Conservation (phyloP, 2,329 filamentous ascomycete species). For the Mollisia scopiformis region DNA sequence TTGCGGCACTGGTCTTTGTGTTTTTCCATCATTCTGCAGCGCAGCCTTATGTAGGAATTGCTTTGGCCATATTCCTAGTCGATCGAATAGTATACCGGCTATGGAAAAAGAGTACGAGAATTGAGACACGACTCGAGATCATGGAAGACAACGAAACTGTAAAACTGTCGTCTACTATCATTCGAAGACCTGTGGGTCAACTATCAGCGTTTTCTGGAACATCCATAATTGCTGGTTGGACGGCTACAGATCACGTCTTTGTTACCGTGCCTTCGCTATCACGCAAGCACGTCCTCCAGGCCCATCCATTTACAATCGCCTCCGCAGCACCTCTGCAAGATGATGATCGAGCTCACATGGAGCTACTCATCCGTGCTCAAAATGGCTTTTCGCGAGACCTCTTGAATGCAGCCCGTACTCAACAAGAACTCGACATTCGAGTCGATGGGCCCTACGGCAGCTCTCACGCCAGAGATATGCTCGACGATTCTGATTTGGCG, state of each 20-base stretch:
- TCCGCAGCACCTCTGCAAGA: conserved; percentile 52
- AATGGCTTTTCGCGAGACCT: conserved; percentile 62
- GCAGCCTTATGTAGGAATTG: conserved; percentile 54
- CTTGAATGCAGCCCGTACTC: conserved; percentile 50
- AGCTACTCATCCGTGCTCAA: conserved; percentile 62
- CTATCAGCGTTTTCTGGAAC: conserved; percentile 26
- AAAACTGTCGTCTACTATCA: conserved; percentile 40
- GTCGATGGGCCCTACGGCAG: conserved; percentile 70
- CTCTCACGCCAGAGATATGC: conserved; percentile 54
- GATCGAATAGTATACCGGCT: conserved; percentile 62
- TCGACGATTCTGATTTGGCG: conserved; percentile 50
- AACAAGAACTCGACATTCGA: conserved; percentile 48
- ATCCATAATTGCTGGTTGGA: conserved; percentile 55
- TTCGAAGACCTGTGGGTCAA: conserved; percentile 6
- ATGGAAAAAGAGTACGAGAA: conserved; percentile 50
- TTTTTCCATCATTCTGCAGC: conserved; percentile 61
- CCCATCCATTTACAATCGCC: conserved; percentile 70
- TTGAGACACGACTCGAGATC: conserved; percentile 53
- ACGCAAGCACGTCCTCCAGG: conserved; percentile 55
- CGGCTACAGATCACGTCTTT: conserved; percentile 66
- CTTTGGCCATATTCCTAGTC: conserved; percentile 58
- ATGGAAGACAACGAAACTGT: conserved; percentile 61
- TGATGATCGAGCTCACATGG: conserved; percentile 52
- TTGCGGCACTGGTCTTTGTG: conserved; percentile 55
- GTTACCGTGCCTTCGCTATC: conserved; percentile 59